A percentile compares a stretch with the other conserved stretches of the same genome.
Evolutionary conservation across 371 early-diverging fungal genomes (phyloP).

Genomic region (Lichtheimia ramosa): DNA sequence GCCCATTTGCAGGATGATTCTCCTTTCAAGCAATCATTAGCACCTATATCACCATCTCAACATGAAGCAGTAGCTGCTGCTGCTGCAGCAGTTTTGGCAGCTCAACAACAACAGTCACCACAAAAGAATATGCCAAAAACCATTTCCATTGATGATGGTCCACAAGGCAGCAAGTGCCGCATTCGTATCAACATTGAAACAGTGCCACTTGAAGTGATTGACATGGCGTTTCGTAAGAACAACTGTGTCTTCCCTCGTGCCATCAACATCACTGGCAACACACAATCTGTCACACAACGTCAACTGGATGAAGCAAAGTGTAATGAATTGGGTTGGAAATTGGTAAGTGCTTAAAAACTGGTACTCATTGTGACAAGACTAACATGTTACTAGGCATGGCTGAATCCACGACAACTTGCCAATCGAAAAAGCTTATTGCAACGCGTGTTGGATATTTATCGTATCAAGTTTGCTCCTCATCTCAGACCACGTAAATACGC

Average conservation of each 20-base stretch:
- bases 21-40: background rate
- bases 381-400: slow-evolving; percentile 31
- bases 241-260: slow-evolving; percentile 54
- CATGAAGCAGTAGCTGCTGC: no score
- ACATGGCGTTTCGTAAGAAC: slow-evolving; percentile 33
- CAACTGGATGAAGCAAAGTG: slow-evolving; percentile 43
- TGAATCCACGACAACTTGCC: slow-evolving; percentile 49
- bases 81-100: background rate
- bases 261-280: slow-evolving; percentile 25
- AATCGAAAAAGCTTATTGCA: slow-evolving; percentile 47
- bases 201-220: slow-evolving; percentile 37
- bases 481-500: slow-evolving; percentile 41
- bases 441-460: slow-evolving; percentile 43
- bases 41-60: background rate
- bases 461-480: slow-evolving; percentile 38
- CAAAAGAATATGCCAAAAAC: slow-evolving; percentile 18
- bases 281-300: slow-evolving; percentile 27
- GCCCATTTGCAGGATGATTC: background rate
- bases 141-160: slow-evolving; percentile 21
- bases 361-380: background rate
- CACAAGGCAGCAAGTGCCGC: slow-evolving; percentile 27
- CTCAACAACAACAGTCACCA: background rate
- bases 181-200: slow-evolving; percentile 49
- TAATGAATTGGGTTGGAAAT: slow-evolving; percentile 54
- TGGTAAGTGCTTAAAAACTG: slow-evolving; percentile 19